These are phyloP conservation scores for Coniochaeta pulveracea DNA, from an alignment of 2,329 filamentous ascomycete genomes.

Conservation along the genomic window DNA sequence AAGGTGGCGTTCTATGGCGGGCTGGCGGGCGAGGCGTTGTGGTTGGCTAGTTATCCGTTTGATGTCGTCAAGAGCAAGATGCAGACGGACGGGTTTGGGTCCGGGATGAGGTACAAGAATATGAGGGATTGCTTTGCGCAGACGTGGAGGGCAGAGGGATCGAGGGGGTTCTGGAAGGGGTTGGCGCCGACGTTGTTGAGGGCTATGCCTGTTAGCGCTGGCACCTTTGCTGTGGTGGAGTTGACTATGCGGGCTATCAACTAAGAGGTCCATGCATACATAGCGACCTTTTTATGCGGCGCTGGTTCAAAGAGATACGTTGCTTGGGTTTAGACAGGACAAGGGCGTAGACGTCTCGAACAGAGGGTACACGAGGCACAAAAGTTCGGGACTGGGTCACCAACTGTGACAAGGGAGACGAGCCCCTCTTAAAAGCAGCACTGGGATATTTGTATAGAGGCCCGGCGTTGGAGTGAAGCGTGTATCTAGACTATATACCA, in stretches of 20 bases:
- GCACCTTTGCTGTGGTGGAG: slow-evolving; percentile 85
- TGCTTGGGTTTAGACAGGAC: too few species aligned
- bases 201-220: slow-evolving; percentile 94
- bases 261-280: too few species aligned
- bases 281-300: too few species aligned
- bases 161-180: slow-evolving; percentile 87
- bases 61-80: slow-evolving; percentile 99
- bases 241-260: slow-evolving; percentile 53
- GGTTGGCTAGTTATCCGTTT: slow-evolving; percentile 88
- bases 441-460: too few species aligned
- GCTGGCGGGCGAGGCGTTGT: slow-evolving; percentile 84
- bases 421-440: too few species aligned
- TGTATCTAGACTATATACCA: too few species aligned
- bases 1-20: slow-evolving; percentile 92
- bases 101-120: slow-evolving; percentile 56
- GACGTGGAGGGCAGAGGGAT: slow-evolving; percentile 67
- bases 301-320: too few species aligned
- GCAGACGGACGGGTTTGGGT: slow-evolving; percentile 90
- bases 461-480: too few species aligned
- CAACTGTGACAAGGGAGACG: too few species aligned
- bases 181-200: slow-evolving; percentile 82
- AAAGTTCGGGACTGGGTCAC: too few species aligned
- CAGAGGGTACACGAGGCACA: too few species aligned
- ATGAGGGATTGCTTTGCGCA: slow-evolving; percentile 88
- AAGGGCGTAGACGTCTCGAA: too few species aligned